Evolutionary conservation across 352 stramenopile genomes (phyloP), one percentile per base, ranked within the genome.

Genomic region (Blastocystis sp.): DNA sequence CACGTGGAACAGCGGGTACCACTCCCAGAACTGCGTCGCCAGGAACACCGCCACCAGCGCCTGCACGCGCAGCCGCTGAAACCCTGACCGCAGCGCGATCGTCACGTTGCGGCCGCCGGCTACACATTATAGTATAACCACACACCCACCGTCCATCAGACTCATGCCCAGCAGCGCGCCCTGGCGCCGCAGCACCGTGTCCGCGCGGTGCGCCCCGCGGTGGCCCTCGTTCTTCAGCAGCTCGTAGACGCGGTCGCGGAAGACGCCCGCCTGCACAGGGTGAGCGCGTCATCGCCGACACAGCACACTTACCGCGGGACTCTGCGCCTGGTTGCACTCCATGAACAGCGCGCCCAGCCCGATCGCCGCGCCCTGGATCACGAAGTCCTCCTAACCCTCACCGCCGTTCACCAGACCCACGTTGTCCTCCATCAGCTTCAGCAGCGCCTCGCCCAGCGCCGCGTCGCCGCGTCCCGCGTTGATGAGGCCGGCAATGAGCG

Each of bases 401-500:
- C 7, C 0, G 17, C 21, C n/a, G 10, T 21, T 7, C 34, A 28
- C 7, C 34, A 34, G 10, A 41, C 62, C 7, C 62, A 69, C 62
- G 23, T 40, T 34, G 53, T 79, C 69, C n/a, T 79, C 69, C 69
- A 79, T 79, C 53, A 52, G 28, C 38, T 62, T 62, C 69, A 79
- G 23, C 69, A 79, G 53, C 53, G 45, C 7, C 19, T 79, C 69
- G 53, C 41, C 38, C 7, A 79, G 52, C n/a, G 10, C 19, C 11
- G 69, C 11, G 7, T 79, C 21, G 7, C 41, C 69, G 9, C 41
- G 17, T 19, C 69, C 40, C 21, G 69, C 43, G 38, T 21, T 34
- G 38, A 79, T 79, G 11, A 79, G 34, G 21, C 69, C 69, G 9
- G 28, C 23, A 0, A 79, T 53, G 28, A 99, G 96, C 91, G 96